Evolutionary conservation across 805 yeast genomes (phyloP).

Genomic region (Nakazawaea sp.): DNA sequence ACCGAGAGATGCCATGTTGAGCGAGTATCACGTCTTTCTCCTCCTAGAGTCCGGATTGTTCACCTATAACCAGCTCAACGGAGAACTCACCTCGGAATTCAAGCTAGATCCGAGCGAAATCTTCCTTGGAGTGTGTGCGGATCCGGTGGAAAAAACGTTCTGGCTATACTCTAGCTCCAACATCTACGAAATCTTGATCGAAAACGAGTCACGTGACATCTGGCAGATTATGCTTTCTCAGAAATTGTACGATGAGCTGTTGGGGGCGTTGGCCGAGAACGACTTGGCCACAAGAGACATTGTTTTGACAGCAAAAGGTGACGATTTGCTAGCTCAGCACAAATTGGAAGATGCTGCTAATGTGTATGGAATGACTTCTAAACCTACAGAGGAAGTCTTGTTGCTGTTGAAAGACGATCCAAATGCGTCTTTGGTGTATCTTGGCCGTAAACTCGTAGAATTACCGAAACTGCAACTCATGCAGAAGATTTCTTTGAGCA

Average conservation of each 20-base stretch:
- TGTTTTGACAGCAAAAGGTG: conserved; percentile 50
- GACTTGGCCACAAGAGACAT: conserved; percentile 36
- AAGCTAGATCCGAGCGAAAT: conserved; percentile 24
- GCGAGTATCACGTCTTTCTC: conserved; percentile 48
- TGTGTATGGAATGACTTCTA: conserved; percentile 54
- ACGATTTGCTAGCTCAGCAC: conserved; percentile 27
- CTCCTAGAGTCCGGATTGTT: conserved; percentile 34
- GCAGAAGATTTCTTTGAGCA: conserved; percentile 47
- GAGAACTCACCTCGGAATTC: conserved; percentile 36
- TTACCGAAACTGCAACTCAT: conserved; percentile 25
- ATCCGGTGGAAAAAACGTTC: conserved; percentile 45
- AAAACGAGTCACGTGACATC: conserved; percentile 63
- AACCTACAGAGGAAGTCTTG: conserved; percentile 65
- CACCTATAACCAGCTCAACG: conserved; percentile 44
- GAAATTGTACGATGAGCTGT: conserved; percentile 59
- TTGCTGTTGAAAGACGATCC: conserved; percentile 35
- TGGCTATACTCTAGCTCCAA: conserved; percentile 65
- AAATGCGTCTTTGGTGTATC: conserved; percentile 39
- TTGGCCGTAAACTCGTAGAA: conserved; percentile 31
- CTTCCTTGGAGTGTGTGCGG: conserved; percentile 42
- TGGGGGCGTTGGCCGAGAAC: conserved; percentile 29
- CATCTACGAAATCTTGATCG: conserved; percentile 67
- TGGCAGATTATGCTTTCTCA: conserved; percentile 60
- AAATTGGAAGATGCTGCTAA: conserved; percentile 38
- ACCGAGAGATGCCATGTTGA: conserved; percentile 33